Evolutionary conservation across 768 basidiomycete genomes (phyloP).

Genomic region (Hirschioporus abietinus): DNA sequence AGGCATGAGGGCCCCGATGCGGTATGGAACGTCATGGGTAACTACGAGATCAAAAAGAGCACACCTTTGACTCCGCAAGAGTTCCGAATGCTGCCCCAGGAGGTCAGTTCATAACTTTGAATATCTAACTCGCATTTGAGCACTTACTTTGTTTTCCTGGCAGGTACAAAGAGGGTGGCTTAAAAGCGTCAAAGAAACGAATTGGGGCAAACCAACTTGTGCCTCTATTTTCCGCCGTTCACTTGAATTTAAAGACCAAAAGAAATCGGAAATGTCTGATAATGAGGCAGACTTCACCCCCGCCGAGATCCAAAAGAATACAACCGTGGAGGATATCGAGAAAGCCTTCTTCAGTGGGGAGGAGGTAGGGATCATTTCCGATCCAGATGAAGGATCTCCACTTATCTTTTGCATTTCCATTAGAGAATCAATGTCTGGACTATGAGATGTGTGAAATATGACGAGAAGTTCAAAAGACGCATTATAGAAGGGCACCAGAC

Average conservation of each 20-base stretch:
- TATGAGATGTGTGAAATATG: not conserved
- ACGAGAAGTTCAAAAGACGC: not conserved
- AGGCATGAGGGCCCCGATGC: not conserved
- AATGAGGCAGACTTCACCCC: not conserved
- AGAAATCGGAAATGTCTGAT: not conserved
- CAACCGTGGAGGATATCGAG: not conserved
- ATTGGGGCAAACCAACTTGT: not conserved
- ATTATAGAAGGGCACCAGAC: too few species aligned
- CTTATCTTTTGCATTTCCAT: not conserved
- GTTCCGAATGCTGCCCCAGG: not conserved
- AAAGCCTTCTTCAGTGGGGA: not conserved
- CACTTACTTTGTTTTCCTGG: not conserved
- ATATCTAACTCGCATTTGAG: not conserved
- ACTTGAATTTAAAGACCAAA: not conserved
- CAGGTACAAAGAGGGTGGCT: slow-evolving; percentile 1
- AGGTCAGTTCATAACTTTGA: not conserved
- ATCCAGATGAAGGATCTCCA: not conserved
- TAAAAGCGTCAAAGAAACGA: not conserved
- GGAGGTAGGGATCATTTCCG: not conserved
- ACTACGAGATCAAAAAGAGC: not conserved
- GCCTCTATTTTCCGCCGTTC: not conserved
- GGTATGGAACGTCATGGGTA: not conserved
- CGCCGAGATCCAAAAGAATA: not conserved
- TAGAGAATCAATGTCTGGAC: slow-evolving; percentile 1
- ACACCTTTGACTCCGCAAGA: not conserved